Percentiles rank a stretch among this genome's conserved stretches.
These are phyloP conservation scores for Tritrichomonas musculus DNA, from an alignment of 208 protist species.

Conservation along the genomic window DNA sequence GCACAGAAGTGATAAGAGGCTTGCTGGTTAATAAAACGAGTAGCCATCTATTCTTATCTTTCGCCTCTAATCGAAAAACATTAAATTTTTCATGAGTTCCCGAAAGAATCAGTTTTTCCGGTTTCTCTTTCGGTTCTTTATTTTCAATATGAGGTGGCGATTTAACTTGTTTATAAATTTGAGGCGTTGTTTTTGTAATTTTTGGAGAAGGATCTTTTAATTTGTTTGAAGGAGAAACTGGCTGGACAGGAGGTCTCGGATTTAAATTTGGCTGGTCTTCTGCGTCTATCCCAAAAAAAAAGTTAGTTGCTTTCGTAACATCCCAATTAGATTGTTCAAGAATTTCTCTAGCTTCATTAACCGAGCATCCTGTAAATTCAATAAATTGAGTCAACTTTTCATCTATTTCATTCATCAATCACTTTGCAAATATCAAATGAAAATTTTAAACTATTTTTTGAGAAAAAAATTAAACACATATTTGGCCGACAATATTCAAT, in stretches of 20 bases:
- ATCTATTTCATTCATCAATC: no score
- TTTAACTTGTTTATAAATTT: not conserved
- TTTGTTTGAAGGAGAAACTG: no score
- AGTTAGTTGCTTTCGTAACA: not conserved
- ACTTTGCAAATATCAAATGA: no score
- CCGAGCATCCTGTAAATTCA: not conserved
- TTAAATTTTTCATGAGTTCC: not conserved
- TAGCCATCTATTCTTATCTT: not conserved
- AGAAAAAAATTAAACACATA: no score
- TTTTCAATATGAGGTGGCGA: not conserved
- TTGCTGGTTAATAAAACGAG: not conserved
- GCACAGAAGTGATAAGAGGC: not conserved
- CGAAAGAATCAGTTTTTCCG: not conserved
- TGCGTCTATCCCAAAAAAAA: no score
- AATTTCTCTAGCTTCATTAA: not conserved
- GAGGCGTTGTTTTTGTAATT: not conserved
- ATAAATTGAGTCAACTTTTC: not conserved
- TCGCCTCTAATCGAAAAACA: not conserved
- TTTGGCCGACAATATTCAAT: no score
- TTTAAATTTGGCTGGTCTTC: no score
- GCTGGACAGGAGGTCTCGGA: no score
- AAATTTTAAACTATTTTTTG: no score
- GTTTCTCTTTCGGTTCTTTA: not conserved
- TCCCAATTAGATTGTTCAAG: not conserved
- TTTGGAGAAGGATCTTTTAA: not conserved